Conservation (phyloP, 208 protist species). For the Histomonas meleagridis region DNA sequence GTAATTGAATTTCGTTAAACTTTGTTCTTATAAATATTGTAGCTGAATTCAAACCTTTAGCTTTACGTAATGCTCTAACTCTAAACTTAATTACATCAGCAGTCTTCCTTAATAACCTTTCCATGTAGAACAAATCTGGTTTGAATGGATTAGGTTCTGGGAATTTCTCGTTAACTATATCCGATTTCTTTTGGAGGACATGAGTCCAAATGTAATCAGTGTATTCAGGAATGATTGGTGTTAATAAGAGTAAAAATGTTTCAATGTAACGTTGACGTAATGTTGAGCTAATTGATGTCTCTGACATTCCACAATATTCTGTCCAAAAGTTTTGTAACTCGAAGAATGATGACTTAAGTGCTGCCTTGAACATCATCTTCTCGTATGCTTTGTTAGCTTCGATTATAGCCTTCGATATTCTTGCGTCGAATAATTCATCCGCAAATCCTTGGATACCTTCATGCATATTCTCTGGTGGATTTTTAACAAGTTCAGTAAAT, state of each 20-base stretch:
- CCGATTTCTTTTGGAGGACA: too few species aligned
- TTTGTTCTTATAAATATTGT: too few species aligned
- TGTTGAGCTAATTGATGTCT: conserved; percentile 24
- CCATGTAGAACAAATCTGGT: too few species aligned
- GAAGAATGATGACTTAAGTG: conserved; percentile 75
- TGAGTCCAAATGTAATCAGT: conserved; percentile 87
- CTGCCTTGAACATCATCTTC: conserved; percentile 79
- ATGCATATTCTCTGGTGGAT: background rate
- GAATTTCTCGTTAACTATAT: too few species aligned
- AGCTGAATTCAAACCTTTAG: too few species aligned
- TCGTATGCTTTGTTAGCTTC: conserved; percentile 67
- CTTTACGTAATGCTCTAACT: too few species aligned
- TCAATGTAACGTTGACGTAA: conserved; percentile 73
- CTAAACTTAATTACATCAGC: too few species aligned
- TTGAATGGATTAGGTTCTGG: too few species aligned
- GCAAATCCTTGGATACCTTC: conserved; percentile 57
- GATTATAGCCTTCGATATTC: conserved; percentile 70
- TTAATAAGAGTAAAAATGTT: conserved; percentile 70
- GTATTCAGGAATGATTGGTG: conserved; percentile 85
- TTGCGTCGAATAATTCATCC: conserved; percentile 77
- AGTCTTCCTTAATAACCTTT: too few species aligned
- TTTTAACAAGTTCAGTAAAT: conserved; percentile 68
- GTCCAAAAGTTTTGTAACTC: conserved; percentile 46
- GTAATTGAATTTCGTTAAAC: too few species aligned
- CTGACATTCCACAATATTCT: background rate